Evolutionary conservation across 192 early-diverging fungal species (phyloP).

Genomic region (Umbelopsis ramanniana): DNA sequence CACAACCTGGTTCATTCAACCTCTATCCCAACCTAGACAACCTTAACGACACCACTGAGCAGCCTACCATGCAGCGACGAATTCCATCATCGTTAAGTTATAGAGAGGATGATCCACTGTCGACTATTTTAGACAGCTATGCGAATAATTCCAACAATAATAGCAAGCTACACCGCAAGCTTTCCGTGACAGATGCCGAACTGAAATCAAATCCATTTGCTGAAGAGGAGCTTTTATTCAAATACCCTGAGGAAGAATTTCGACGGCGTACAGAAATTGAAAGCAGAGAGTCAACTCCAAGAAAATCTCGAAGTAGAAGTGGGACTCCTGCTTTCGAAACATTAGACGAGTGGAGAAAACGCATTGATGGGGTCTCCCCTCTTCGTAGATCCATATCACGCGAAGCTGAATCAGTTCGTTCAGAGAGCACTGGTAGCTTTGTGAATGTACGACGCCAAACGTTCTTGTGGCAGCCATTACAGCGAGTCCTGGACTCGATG

Average conservation of each 20-base stretch:
- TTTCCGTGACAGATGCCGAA: slow-evolving; percentile 2
- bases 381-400: not conserved
- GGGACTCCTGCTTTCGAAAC: slow-evolving; percentile 3
- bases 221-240: slow-evolving; percentile 15
- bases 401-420: not conserved
- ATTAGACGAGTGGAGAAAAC: slow-evolving; percentile 9
- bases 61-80: not conserved
- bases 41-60: slow-evolving; percentile 2
- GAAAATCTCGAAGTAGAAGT: slow-evolving; percentile 9
- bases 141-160: not conserved
- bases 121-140: slow-evolving; percentile 10
- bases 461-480: slow-evolving; percentile 10
- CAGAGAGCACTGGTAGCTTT: not conserved
- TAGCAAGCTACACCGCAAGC: not conserved
- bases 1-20: not conserved
- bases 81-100: not conserved
- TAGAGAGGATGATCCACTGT: not conserved
- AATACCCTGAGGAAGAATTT: slow-evolving; percentile 16
- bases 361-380: not conserved
- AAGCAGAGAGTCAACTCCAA: slow-evolving; percentile 13
- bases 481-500: not conserved
- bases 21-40: slow-evolving; percentile 3
- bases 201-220: slow-evolving; percentile 14
- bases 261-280: slow-evolving; percentile 3
- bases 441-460: not conserved